Percentiles rank a stretch among this genome's conserved stretches.
These are phyloP conservation scores for Anisodus tanguticus DNA, from an alignment of 257 asterid species.

Conservation along the genomic window DNA sequence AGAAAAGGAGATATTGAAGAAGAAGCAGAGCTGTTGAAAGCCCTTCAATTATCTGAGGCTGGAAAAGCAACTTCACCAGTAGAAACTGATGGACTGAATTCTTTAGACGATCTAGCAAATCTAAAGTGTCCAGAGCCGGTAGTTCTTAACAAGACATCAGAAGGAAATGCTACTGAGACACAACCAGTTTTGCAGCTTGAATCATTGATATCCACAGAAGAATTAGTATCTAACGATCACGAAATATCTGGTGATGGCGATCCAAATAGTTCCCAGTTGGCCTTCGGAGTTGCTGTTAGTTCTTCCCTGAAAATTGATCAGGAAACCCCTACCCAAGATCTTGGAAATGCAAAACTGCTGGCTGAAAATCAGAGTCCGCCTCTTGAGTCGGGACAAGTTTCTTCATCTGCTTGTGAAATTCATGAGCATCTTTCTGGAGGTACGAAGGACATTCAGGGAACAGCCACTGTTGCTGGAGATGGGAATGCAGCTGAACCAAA, in stretches of 20 bases:
- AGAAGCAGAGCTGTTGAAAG: conserved; percentile 69
- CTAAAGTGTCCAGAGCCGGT: conserved; percentile 42
- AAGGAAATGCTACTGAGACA: conserved; percentile 37
- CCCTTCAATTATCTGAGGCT: conserved; percentile 64
- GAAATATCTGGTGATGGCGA: conserved; percentile 38
- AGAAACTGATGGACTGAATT: conserved; percentile 37
- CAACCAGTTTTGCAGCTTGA: conserved; percentile 35
- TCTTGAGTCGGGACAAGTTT: conserved; percentile 40
- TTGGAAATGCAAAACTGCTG: conserved; percentile 25
- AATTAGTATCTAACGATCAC: conserved; percentile 36
- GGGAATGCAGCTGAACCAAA: conserved; percentile 37
- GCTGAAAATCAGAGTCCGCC: conserved; percentile 40
- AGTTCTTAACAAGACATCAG: conserved; percentile 39
- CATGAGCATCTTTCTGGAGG: conserved; percentile 36
- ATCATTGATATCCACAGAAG: conserved; percentile 36
- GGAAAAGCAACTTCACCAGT: conserved; percentile 41
- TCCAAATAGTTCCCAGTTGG: conserved; percentile 42
- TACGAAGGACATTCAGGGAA: conserved; percentile 39
- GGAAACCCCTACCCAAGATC: conserved; percentile 30
- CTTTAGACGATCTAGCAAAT: conserved; percentile 37
- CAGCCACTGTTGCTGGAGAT: conserved; percentile 44
- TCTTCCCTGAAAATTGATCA: conserved; percentile 43
- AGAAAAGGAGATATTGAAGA: conserved; percentile 89
- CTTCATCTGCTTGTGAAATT: conserved; percentile 41
- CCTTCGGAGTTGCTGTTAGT: conserved; percentile 41